Conservation (phyloP, 768 basidiomycete species). For the Termitomyces sp. region DNA sequence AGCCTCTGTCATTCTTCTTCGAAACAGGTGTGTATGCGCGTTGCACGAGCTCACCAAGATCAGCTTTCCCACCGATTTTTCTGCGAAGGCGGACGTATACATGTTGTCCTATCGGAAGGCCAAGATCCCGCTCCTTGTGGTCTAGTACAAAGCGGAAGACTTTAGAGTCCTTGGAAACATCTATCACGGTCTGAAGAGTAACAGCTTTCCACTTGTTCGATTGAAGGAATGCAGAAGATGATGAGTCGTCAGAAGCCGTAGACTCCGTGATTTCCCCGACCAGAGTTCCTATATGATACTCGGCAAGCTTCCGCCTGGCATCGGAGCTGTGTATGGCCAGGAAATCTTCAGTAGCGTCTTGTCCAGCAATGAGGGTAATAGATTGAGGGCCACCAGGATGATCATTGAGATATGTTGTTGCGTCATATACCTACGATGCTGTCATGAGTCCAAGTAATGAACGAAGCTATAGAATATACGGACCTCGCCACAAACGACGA, state of each 20-base stretch:
- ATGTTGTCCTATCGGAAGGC: slow-evolving; percentile 56
- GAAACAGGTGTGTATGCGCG: slow-evolving; percentile 61
- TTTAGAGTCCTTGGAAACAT: slow-evolving; percentile 42
- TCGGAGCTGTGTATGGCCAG: slow-evolving; percentile 56
- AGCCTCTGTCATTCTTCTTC: slow-evolving; percentile 30
- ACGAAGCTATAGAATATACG: background rate
- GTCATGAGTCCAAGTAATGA: background rate
- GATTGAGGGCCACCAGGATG: slow-evolving; percentile 57
- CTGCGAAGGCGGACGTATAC: slow-evolving; percentile 44
- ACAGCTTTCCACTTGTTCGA: slow-evolving; percentile 43
- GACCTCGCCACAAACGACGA: background rate
- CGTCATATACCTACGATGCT: slow-evolving; percentile 39
- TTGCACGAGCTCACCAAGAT: slow-evolving; percentile 36
- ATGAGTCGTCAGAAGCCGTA: slow-evolving; percentile 8
- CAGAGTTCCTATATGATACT: slow-evolving; percentile 22
- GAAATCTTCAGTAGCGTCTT: slow-evolving; percentile 62
- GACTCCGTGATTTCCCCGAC: slow-evolving; percentile 1
- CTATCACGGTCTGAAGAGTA: slow-evolving; percentile 27
- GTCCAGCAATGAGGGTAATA: slow-evolving; percentile 48
- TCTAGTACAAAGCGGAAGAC: slow-evolving; percentile 46
- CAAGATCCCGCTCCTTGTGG: slow-evolving; percentile 33
- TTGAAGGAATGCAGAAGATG: slow-evolving; percentile 28
- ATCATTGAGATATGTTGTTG: slow-evolving; percentile 40
- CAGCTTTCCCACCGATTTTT: slow-evolving; percentile 19
- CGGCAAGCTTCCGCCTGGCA: slow-evolving; percentile 37